A percentile compares a stretch with the other conserved stretches of the same genome.
Evolutionary conservation across 1,284 basidiomycete species (phyloP).

Genomic region (Phellopilus nigrolimitatus): DNA sequence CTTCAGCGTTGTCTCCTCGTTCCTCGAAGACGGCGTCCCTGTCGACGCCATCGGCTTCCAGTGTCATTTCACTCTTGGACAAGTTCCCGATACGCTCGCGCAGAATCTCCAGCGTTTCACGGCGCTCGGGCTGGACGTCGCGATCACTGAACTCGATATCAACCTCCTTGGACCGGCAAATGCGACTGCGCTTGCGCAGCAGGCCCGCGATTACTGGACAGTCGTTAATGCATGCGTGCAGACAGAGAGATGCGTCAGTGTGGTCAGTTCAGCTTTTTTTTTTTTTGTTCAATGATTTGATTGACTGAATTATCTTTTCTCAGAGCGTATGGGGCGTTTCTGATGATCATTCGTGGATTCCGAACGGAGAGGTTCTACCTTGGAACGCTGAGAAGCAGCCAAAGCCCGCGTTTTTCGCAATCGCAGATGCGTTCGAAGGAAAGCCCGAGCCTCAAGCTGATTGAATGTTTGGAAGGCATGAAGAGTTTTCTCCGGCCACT

Average conservation of each 20-base stretch:
- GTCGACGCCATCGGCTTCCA: constrained; percentile 29
- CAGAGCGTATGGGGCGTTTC: constrained; percentile 20
- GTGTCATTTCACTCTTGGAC: constrained; percentile 22
- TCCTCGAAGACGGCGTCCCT: constrained; percentile 28
- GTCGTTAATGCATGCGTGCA: constrained; percentile 26
- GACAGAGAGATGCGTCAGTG: constrained; percentile 23
- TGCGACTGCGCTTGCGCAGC: constrained; percentile 18
- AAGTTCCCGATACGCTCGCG: constrained; percentile 16
- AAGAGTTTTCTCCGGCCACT: too few species aligned
- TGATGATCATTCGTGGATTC: constrained; percentile 21
- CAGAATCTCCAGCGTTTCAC: constrained; percentile 21
- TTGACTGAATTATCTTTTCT: not conserved
- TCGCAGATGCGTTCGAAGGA: constrained; percentile 18
- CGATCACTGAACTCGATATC: constrained; percentile 24
- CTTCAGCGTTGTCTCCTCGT: constrained; percentile 14
- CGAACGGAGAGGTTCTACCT: constrained; percentile 13
- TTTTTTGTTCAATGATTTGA: not conserved
- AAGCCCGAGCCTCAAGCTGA: constrained; percentile 4
- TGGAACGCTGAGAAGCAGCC: constrained; percentile 17
- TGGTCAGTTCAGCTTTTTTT: constrained; percentile 11
- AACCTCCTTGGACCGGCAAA: constrained; percentile 18
- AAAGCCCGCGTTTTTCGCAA: constrained; percentile 19
- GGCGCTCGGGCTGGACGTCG: constrained; percentile 24
- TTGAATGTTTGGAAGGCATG: too few species aligned
- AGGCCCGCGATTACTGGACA: constrained; percentile 24